A percentile compares a stretch with the other conserved stretches of the same genome.
Evolutionary conservation across 768 basidiomycete species (phyloP).

Genomic region (Boletus sp.): DNA sequence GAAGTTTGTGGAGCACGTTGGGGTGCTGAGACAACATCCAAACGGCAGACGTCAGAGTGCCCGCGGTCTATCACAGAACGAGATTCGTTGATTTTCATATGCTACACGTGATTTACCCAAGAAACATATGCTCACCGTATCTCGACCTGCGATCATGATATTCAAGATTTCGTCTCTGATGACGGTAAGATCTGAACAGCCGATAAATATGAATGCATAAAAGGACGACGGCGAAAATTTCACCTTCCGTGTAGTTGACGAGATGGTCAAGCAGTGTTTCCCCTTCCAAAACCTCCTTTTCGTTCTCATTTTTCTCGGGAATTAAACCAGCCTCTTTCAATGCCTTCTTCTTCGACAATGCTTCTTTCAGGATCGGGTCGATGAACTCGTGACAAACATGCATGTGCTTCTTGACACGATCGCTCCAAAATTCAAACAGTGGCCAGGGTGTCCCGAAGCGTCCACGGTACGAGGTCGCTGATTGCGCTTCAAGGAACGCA

Average conservation of each 20-base stretch:
- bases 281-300: constrained; percentile 17
- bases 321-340: constrained; percentile 21
- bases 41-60: constrained; percentile 28
- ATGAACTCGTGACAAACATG: constrained; percentile 48
- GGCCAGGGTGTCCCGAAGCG: constrained; percentile 48
- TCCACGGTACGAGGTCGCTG: constrained; percentile 35
- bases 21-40: constrained; percentile 31
- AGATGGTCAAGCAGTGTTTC: constrained; percentile 32
- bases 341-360: constrained; percentile 38
- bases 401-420: constrained; percentile 45
- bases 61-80: constrained; percentile 24
- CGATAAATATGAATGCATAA: neutral
- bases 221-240: neutral
- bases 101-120: neutral
- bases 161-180: constrained; percentile 37
- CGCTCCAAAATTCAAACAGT: constrained; percentile 48
- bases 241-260: constrained; percentile 29
- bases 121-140: constrained; percentile 24
- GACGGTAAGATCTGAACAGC: constrained; percentile 25
- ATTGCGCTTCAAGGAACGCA: constrained; percentile 51
- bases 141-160: constrained; percentile 36
- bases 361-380: constrained; percentile 49
- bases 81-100: neutral
- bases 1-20: constrained; percentile 25
- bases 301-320: constrained; percentile 3